Conservation (phyloP, 2,329 filamentous ascomycete genomes). For the Monilinia vaccinii-corymbosi region DNA sequence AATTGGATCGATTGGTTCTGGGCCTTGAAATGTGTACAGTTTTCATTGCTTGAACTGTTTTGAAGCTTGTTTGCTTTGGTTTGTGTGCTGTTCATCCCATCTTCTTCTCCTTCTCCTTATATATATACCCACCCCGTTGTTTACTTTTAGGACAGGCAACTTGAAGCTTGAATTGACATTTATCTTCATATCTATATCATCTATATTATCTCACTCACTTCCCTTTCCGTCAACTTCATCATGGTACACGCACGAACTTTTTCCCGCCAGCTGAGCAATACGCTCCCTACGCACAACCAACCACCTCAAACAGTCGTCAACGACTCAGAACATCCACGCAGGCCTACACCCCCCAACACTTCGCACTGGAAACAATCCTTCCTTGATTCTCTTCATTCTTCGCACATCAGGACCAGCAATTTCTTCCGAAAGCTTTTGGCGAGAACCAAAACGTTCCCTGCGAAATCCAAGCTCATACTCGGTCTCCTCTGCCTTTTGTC, state of each 20-base stretch:
- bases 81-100: neutral
- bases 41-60: neutral
- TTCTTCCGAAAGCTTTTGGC: neutral
- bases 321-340: neutral
- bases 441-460: neutral
- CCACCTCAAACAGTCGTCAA: neutral
- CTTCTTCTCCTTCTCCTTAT: neutral
- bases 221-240: neutral
- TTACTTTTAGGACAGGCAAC: neutral
- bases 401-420: neutral
- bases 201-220: neutral
- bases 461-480: neutral
- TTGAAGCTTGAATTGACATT: neutral
- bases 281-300: constrained; percentile 2
- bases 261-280: neutral
- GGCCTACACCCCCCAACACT: neutral
- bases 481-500: neutral
- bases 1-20: neutral
- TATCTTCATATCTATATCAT: neutral
- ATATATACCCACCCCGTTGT: neutral
- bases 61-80: neutral
- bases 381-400: neutral
- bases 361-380: neutral
- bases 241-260: constrained; percentile 1
- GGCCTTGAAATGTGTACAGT: neutral